Percentiles rank a stretch among this genome's conserved stretches.
phyloP scores from a whole-genome alignment of 441 rosid genomes.

The Cnidoscolus chayamansa region DNA sequence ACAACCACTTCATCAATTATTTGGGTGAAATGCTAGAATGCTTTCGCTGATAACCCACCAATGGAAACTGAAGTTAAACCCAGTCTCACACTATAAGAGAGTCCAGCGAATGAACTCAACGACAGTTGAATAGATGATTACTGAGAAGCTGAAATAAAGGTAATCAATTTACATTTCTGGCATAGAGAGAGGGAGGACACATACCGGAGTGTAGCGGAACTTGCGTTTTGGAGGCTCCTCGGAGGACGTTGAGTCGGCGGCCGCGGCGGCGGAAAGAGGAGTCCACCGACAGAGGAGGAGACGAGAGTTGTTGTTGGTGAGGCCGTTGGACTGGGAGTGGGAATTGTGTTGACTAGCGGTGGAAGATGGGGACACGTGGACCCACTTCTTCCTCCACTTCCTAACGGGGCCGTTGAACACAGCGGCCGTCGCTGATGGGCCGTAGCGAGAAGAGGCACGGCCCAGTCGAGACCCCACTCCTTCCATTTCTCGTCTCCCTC shows the following conservation, averaged over 20 bases:
- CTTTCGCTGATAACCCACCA: neutral
- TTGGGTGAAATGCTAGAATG: neutral
- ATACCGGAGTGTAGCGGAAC: conserved; percentile 87
- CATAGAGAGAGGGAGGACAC: conserved; percentile 9
- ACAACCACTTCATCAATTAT: neutral
- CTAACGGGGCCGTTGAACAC: conserved; percentile 92
- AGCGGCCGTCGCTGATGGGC: conserved; percentile 61
- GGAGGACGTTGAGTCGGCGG: conserved; percentile 33
- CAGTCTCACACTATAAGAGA: neutral
- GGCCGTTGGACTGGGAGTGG: conserved; percentile 32
- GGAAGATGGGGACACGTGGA: conserved; percentile 67
- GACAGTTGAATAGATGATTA: neutral
- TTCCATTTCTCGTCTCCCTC: conserved; percentile 51
- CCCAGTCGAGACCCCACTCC: conserved; percentile 93
- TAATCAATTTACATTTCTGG: neutral
- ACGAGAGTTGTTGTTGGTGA: conserved; percentile 38
- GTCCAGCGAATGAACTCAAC: neutral
- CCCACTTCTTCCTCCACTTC: conserved; percentile 98
- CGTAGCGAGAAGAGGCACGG: conserved; percentile 87
- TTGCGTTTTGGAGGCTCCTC: conserved; percentile 72
- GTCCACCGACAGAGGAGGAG: conserved; percentile 82
- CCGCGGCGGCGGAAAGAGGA: conserved; percentile 53
- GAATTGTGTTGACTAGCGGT: conserved; percentile 30
- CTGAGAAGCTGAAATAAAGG: too few relatives aligned
- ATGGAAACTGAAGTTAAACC: neutral